These are phyloP conservation scores for Tetrapisispora pingtungensis DNA, from an alignment of 805 yeast species.

Conservation along the genomic window DNA sequence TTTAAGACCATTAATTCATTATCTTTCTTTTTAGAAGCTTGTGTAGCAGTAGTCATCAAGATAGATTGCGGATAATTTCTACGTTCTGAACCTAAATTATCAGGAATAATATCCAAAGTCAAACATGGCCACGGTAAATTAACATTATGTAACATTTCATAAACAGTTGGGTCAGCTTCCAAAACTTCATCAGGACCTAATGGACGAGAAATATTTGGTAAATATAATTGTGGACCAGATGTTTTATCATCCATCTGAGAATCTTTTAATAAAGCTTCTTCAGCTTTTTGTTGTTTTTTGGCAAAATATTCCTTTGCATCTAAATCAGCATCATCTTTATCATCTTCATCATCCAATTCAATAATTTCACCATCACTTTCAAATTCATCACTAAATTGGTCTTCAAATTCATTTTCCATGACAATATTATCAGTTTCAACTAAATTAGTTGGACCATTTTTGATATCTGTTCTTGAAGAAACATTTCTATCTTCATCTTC, in stretches of 20 bases:
- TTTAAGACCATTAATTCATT: constrained; percentile 82
- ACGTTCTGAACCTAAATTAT: constrained; percentile 77
- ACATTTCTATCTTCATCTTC: constrained; percentile 35
- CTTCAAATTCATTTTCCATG: constrained; percentile 69
- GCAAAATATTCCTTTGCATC: constrained; percentile 30
- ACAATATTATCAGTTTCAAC: constrained; percentile 37
- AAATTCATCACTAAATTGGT: constrained; percentile 81
- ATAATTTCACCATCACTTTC: constrained; percentile 87
- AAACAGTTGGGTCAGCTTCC: constrained; percentile 93
- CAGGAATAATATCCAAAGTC: constrained; percentile 83
- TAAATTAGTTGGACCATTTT: constrained; percentile 15
- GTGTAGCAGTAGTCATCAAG: constrained; percentile 85
- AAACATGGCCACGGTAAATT: constrained; percentile 96
- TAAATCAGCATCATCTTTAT: constrained; percentile 31
- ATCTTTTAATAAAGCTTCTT: constrained; percentile 31
- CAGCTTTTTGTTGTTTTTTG: constrained; percentile 29
- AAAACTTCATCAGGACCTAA: constrained; percentile 91
- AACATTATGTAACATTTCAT: constrained; percentile 91
- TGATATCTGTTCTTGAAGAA: constrained; percentile 31
- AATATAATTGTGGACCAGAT: constrained; percentile 42
- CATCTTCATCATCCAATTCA: constrained; percentile 60
- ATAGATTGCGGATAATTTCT: constrained; percentile 81
- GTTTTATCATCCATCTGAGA: constrained; percentile 22
- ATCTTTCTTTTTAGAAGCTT: constrained; percentile 77
- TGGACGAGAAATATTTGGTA: constrained; percentile 84